Base-by-base conservation (phyloP, 2,329 filamentous ascomycete genomes). In the Pseudopyricularia javanii region DNA sequence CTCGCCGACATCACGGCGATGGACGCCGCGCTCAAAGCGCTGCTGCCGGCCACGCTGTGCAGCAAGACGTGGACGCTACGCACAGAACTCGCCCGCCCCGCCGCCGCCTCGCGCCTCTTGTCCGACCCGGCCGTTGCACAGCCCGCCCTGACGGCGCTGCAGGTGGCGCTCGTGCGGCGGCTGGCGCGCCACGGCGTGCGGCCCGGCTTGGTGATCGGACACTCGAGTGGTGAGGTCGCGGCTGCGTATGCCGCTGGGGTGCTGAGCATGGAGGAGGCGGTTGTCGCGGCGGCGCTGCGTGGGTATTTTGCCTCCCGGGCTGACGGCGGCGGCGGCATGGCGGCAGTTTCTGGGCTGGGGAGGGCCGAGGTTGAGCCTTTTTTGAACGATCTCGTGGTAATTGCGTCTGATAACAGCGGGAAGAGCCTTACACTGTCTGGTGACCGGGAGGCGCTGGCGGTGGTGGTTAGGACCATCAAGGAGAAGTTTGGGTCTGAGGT, bases 351-450 rank as follows among this genome's bases (percentile, higher is more conserved):
- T 66, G 1, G 20, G 22, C 49, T 33, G 28, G 28, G 32, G 2
- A 22, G 49, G 26, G 30, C 20, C 17, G 14, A 9, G n/a, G 34
- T 35, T 4, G 34, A 35, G 34, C 34, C 34, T 4, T 15, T 35
- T 6, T 35, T 35, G 11, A 15, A n/a, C n/a, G 14, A 33, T 17
- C n/a, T 37, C 33, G 26, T n/a, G 28, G 22, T 22, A 4, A 17
- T 48, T 9, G 45, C 45, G 7, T 48, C 20, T n/a, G n/a, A 28
- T 9, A 52, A 52, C 28, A 20, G 26, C 8, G 17, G 14, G 1
- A n/a, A 20, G 15, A 74, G 69, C 9, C 63, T 69, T 20, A 76
- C 73, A 0, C 57, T 76, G 4, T 75, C 73, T 2, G 73, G 73
- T 0, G 62, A 66, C 30, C 54, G 55, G 1, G 58, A 62, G 1